These are phyloP conservation scores for Periconia digitata DNA, from an alignment of 2,329 filamentous ascomycete genomes.

Conservation along the genomic window DNA sequence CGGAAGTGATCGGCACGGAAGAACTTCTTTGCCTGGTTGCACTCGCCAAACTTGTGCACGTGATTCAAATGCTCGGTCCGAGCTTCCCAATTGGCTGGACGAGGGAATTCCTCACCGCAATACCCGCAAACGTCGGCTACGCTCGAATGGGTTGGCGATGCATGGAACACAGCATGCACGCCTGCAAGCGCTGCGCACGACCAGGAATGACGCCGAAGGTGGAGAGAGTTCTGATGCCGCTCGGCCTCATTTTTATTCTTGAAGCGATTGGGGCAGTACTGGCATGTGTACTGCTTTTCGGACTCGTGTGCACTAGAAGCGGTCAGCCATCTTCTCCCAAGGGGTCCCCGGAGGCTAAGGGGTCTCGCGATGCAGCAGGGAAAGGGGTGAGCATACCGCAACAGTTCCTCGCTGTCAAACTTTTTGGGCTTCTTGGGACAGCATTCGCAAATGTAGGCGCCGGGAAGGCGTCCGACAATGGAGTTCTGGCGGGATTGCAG, in stretches of 20 bases:
- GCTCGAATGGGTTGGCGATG: constrained; percentile 65
- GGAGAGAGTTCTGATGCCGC: constrained; percentile 91
- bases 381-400: constrained; percentile 66
- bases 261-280: constrained; percentile 91
- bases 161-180: constrained; percentile 81
- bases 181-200: constrained; percentile 83
- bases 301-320: constrained; percentile 74
- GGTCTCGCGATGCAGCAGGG: too few relatives aligned
- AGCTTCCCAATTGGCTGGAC: constrained; percentile 84
- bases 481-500: constrained; percentile 53
- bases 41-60: constrained; percentile 95
- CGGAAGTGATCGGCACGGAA: constrained; percentile 97
- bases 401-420: constrained; percentile 80
- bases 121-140: constrained; percentile 85
- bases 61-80: constrained; percentile 85
- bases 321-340: too few relatives aligned
- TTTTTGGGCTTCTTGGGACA: constrained; percentile 97
- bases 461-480: constrained; percentile 54
- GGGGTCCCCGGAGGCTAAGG: constrained; percentile 16
- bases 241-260: constrained; percentile 99
- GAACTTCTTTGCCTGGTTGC: constrained; percentile 98
- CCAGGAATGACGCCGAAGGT: constrained; percentile 92
- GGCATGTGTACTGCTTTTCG: constrained; percentile 95
- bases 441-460: constrained; percentile 80
- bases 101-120: constrained; percentile 85